Evolutionary conservation across 1,284 basidiomycete species (phyloP), one percentile per base, ranked within the genome.

Genomic region (Neonothopanus nambi): DNA sequence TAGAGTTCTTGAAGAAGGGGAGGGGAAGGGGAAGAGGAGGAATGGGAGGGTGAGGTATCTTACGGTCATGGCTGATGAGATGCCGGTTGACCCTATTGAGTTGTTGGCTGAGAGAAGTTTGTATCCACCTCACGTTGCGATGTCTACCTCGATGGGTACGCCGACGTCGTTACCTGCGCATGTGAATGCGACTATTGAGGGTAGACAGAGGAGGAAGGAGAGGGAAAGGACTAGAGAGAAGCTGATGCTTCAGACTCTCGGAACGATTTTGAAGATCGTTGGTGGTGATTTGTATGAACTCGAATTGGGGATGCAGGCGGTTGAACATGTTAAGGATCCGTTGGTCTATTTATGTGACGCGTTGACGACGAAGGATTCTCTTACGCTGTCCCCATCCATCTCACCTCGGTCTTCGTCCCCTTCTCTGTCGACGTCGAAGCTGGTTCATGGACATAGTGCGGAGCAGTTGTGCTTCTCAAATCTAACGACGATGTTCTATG

Each of bases 241-340:
- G n/a, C 20, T 21, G 23, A 18, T 51, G 41, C 23, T 51, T 20
- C 15, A 51, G 18, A 24, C 37, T 9, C 20, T 51, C 11, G 28
- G 30, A 17, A 43, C 13, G 40, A 51, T 51, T 6, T 17, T 51
- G 28, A 21, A 39, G 11, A 8, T 20, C 11, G 33, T 43, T 18
- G 39, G 28, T 30, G 41, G 37, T 17, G 49, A 43, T 35, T 20
- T 51, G 40, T 44, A 51, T 35, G 49, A 51, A 26, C 49, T 51
- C 6, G 49, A 51, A 8, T 35, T 51, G 33, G 49, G 49, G 15
- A 36, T 51, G 15, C 49, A 51, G 30, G 49, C 40, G 11, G 43
- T 51, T 20, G 40, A 33, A 11, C 15, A 42, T 28, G 12, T 51
- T 24, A 23, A 42, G 12, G 21, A 44, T 18, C 49, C 49, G 17